These are phyloP conservation scores for Cryptosporidium muris DNA, from an alignment of 169 alveolate genomes.

Conservation along the genomic window DNA sequence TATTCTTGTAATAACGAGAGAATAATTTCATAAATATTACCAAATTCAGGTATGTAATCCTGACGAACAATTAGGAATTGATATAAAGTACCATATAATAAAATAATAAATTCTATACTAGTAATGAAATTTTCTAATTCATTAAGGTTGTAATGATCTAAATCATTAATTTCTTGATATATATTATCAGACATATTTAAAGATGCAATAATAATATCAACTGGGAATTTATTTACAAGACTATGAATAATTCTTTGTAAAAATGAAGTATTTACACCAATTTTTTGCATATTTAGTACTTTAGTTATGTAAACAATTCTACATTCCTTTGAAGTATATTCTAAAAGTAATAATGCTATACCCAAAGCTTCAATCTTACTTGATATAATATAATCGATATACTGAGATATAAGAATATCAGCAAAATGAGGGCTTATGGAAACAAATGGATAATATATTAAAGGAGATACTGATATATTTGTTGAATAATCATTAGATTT, in stretches of 20 bases:
- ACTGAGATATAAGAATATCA: constrained; percentile 48
- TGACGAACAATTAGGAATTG: constrained; percentile 57
- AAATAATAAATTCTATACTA: constrained; percentile 18
- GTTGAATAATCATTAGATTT: not conserved
- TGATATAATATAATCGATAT: constrained; percentile 33
- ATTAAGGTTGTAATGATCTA: not conserved
- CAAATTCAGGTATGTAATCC: constrained; percentile 46
- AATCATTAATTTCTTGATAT: constrained; percentile 8
- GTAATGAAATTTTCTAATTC: constrained; percentile 10
- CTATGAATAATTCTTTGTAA: constrained; percentile 32
- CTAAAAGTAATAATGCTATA: constrained; percentile 31
- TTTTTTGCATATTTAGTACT: not conserved
- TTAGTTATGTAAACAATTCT: constrained; percentile 14
- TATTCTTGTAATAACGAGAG: not conserved
- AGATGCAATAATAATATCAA: constrained; percentile 25
- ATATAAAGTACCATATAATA: constrained; percentile 43
- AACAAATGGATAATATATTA: constrained; percentile 5
- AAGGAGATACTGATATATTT: not conserved
- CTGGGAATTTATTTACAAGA: constrained; percentile 34
- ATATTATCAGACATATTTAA: constrained; percentile 9
- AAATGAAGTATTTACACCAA: not conserved
- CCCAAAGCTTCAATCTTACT: constrained; percentile 8
- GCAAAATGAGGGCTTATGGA: not conserved
- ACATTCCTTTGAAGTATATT: constrained; percentile 38
- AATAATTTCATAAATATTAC: not conserved